These are phyloP conservation scores for Fusarium sp. DNA, from an alignment of 2,329 filamentous ascomycete genomes.

Conservation along the genomic window DNA sequence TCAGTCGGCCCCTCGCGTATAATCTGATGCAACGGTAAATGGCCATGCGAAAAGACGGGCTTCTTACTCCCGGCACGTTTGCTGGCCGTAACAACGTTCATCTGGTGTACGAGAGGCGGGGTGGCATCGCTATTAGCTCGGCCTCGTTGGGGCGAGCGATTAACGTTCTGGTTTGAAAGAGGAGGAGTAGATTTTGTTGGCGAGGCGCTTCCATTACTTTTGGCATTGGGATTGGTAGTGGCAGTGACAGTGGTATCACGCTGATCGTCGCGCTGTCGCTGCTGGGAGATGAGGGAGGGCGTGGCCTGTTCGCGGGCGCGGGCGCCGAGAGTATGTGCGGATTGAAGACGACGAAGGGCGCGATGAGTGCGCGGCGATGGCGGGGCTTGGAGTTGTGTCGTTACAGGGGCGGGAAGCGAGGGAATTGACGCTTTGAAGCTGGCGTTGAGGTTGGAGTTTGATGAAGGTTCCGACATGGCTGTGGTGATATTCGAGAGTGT, in stretches of 20 bases:
- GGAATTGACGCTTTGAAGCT: constrained; percentile 35
- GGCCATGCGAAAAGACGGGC: constrained; percentile 62
- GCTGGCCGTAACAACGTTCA: constrained; percentile 51
- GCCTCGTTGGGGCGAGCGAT: constrained; percentile 64
- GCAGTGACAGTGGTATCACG: constrained; percentile 17
- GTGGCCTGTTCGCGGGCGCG: constrained; percentile 62
- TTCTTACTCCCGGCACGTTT: constrained; percentile 56
- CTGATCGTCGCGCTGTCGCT: constrained; percentile 62
- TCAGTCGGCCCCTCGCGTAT: constrained; percentile 83
- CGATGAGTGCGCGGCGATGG: constrained; percentile 74
- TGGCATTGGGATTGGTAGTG: neutral
- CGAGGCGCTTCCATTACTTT: constrained; percentile 42
- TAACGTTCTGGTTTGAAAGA: constrained; percentile 31
- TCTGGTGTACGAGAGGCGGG: constrained; percentile 52
- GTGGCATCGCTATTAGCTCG: constrained; percentile 80
- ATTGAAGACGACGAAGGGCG: constrained; percentile 78
- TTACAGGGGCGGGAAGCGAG: constrained; percentile 43
- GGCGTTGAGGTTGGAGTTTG: constrained; percentile 26
- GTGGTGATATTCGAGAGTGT: constrained; percentile 9
- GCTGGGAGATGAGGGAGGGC: constrained; percentile 71
- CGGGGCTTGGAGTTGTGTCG: constrained; percentile 63
- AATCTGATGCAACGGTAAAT: constrained; percentile 76
- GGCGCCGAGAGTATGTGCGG: constrained; percentile 75
- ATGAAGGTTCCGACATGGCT: constrained; percentile 36
- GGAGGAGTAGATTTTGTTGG: constrained; percentile 44